phyloP scores from a whole-genome alignment of 495 filamentous ascomycete genomes.

The Neurospora tetraspora region DNA sequence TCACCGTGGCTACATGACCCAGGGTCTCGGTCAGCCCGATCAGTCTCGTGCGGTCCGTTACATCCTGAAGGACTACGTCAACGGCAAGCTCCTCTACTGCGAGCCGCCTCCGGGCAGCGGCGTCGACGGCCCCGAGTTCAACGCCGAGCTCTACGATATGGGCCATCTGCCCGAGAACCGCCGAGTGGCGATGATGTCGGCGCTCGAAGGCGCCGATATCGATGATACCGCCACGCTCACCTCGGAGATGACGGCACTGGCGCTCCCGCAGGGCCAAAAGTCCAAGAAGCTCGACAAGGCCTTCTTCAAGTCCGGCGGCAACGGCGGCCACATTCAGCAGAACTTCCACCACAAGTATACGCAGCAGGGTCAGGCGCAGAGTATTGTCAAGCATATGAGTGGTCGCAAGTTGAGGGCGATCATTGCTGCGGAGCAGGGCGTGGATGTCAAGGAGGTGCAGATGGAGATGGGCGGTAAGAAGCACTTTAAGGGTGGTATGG shows the following conservation, averaged over 20 bases:
- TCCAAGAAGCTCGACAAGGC: constrained; percentile 68
- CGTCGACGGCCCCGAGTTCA: constrained; percentile 68
- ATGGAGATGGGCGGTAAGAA: constrained; percentile 64
- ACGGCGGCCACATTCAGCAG: constrained; percentile 57
- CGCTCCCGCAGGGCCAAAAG: constrained; percentile 49
- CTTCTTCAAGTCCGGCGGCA: constrained; percentile 67
- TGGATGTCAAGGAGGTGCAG: constrained; percentile 75
- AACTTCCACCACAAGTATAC: constrained; percentile 82
- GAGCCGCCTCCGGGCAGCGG: constrained; percentile 67
- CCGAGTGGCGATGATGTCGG: constrained; percentile 46
- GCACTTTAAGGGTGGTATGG: constrained; percentile 77
- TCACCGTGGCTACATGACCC: constrained; percentile 80
- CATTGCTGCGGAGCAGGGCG: constrained; percentile 72
- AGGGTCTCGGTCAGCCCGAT: constrained; percentile 81
- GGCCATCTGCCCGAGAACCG: constrained; percentile 67
- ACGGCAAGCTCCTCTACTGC: constrained; percentile 85
- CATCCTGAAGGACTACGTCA: constrained; percentile 95
- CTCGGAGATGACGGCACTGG: constrained; percentile 30
- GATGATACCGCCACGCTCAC: neutral
- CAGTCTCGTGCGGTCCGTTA: constrained; percentile 85
- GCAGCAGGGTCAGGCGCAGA: constrained; percentile 53
- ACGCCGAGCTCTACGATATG: constrained; percentile 75
- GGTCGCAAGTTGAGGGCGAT: constrained; percentile 79
- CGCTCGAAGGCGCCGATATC: constrained; percentile 31
- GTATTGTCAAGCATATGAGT: constrained; percentile 51